Base-by-base conservation (phyloP, 495 filamentous ascomycete genomes). In the Antarctomyces pellizariae region DNA sequence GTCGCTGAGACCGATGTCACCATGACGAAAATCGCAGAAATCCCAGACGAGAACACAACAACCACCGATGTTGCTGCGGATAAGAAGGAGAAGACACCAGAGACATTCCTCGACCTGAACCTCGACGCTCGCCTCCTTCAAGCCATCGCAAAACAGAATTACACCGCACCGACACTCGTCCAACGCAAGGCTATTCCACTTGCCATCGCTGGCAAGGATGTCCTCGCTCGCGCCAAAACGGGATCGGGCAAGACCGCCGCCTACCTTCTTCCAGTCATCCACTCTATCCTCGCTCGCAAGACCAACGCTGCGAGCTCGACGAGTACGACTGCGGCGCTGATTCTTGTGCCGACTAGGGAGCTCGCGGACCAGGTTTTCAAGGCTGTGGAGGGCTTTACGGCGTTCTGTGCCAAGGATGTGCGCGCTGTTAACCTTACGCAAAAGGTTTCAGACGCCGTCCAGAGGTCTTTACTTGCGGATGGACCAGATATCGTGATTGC, bases 231-330 rank as follows among this genome's bases (percentile, higher is more conserved):
- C 36, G 74, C 84, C 22, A 86, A 80, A 49, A 93, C 83, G 11
- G 83, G 83, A 15, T 86, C 80, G 11, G 84, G 86, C 24, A 97
- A 97, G 53, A 97, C 86, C 3, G 75, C 77, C n/a, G 86, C 86
- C 27, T 97, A 97, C 49, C 56, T 92, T n/a, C 60, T 95, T 14
- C 86, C 86, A 1, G 61, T 92, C 20, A 49, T 95, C 20, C 72
- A 90, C 36, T 55, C 59, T 13, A 76, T 91, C 28, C 57, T 97
- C 7, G 69, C 67, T 38, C 62, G 61, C 28, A 91, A 91, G n/a
- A n/a, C n/a, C n/a, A n/a, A n/a, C n/a, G n/a, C n/a, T n/a, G n/a
- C n/a, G n/a, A n/a, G n/a, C n/a, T 32, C 41, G 11, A 36, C 32
- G 5, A 34, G 25, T 13, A 24, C 9, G 6, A 41, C 31, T 13